A percentile compares a stretch with the other conserved stretches of the same genome.
Conservation (phyloP, 441 rosid species). For the Erodium texanum region DNA sequence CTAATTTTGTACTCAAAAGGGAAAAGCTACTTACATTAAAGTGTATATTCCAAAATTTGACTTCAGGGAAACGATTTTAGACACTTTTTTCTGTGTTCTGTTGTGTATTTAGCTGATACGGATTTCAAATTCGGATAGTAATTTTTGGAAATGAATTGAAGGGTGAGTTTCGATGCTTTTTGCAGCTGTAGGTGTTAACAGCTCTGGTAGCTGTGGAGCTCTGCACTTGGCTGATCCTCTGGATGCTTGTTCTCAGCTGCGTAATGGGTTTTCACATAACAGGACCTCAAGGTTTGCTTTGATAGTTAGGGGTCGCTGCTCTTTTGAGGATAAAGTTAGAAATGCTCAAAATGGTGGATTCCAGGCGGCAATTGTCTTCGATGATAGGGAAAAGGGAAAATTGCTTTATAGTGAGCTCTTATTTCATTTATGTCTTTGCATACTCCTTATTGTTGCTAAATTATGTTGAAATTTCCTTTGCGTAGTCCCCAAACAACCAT, state of each 20-base stretch:
- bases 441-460: not conserved
- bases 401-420: conserved; percentile 52
- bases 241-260: conserved; percentile 45
- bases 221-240: conserved; percentile 46
- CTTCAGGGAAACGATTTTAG: not conserved
- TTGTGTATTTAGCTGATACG: not conserved
- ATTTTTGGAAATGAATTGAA: too few relatives aligned
- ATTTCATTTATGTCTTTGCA: not conserved
- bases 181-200: conserved; percentile 30
- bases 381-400: conserved; percentile 38
- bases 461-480: not conserved
- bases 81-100: not conserved
- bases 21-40: too few relatives aligned
- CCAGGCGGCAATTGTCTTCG: conserved; percentile 52
- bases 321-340: conserved; percentile 52
- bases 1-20: not conserved
- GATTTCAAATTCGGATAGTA: not conserved
- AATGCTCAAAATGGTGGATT: conserved; percentile 49
- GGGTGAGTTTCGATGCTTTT: not conserved
- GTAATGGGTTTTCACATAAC: conserved; percentile 23
- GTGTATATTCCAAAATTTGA: not conserved
- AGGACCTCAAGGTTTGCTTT: conserved; percentile 37
- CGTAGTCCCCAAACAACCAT: not conserved
- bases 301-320: conserved; percentile 52
- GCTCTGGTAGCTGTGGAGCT: conserved; percentile 52